phyloP scores from a whole-genome alignment of 2,329 filamentous ascomycete species.

The Allantophomopsis lycopodina region DNA sequence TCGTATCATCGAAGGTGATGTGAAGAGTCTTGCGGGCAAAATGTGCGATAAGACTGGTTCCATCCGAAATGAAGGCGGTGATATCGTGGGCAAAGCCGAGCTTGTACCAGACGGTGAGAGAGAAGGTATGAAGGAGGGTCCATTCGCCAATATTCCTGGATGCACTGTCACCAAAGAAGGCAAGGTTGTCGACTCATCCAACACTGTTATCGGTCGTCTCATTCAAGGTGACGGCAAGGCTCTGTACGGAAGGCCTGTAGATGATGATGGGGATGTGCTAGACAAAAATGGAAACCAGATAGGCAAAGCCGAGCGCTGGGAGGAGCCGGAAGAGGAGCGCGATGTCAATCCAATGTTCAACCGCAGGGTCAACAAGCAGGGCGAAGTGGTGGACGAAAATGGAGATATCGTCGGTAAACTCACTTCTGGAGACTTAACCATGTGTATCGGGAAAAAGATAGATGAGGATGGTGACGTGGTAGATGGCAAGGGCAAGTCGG shows the following conservation, averaged over 20 bases:
- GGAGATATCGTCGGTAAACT: constrained; percentile 53
- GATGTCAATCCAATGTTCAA: constrained; percentile 37
- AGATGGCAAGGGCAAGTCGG: constrained; percentile 50
- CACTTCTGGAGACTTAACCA: constrained; percentile 49
- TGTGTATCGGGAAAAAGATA: constrained; percentile 54
- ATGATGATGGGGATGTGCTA: constrained; percentile 70
- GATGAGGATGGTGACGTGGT: constrained; percentile 60
- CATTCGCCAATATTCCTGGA: constrained; percentile 52
- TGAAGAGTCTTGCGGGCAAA: constrained; percentile 48
- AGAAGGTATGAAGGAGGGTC: constrained; percentile 48
- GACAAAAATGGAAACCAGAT: constrained; percentile 57
- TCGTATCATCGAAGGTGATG: constrained; percentile 52
- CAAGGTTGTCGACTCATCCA: constrained; percentile 49
- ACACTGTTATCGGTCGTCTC: constrained; percentile 60
- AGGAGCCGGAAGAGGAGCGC: constrained; percentile 31
- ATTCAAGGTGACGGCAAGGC: constrained; percentile 57
- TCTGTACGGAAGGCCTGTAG: constrained; percentile 60
- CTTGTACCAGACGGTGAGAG: constrained; percentile 54
- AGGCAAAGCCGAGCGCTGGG: constrained; percentile 45
- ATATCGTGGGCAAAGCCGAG: constrained; percentile 54
- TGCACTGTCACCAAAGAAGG: constrained; percentile 57
- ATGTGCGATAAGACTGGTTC: constrained; percentile 62
- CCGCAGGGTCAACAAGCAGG: constrained; percentile 41
- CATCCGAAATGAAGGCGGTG: constrained; percentile 59
- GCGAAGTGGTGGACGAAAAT: constrained; percentile 42